A percentile compares a stretch with the other conserved stretches of the same genome.
phyloP scores from a whole-genome alignment of 192 early-diverging fungal species.

The Funneliformis geosporum region DNA sequence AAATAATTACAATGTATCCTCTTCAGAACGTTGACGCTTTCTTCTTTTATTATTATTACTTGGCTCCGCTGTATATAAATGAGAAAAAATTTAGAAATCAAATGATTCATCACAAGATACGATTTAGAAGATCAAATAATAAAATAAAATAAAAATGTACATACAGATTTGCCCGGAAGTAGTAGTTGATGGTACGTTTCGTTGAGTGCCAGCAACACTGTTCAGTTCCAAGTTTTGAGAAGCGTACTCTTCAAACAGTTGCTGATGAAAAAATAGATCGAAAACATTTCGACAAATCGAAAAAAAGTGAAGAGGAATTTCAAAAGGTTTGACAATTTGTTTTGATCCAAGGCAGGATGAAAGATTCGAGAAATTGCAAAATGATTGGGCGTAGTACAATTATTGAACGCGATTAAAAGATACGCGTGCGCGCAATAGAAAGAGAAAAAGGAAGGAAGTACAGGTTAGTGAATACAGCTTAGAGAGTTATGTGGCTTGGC shows the following conservation, averaged over 20 bases:
- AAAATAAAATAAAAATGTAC: neutral
- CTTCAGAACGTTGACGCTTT: conserved; percentile 13
- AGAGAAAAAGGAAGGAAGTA: neutral
- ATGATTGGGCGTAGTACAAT: neutral
- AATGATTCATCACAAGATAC: neutral
- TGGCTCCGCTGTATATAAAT: neutral
- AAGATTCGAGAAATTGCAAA: neutral
- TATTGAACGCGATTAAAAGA: neutral
- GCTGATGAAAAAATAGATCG: neutral
- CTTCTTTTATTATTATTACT: neutral
- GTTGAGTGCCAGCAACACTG: conserved; percentile 3
- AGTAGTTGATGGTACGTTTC: neutral
- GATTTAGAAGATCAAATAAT: neutral
- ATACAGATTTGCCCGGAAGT: neutral
- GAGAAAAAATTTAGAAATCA: neutral
- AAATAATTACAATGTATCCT: conserved; percentile 16
- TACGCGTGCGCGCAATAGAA: neutral
- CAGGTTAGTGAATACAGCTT: neutral
- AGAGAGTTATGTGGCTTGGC: neutral
- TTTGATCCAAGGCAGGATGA: neutral
- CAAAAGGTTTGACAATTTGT: neutral
- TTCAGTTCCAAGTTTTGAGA: neutral
- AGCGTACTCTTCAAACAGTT: conserved; percentile 15
- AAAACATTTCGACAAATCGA: neutral
- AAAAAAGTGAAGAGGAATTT: neutral